phyloP scores from a whole-genome alignment of 352 stramenopile genomes.

The Globisporangium iwayamae region DNA sequence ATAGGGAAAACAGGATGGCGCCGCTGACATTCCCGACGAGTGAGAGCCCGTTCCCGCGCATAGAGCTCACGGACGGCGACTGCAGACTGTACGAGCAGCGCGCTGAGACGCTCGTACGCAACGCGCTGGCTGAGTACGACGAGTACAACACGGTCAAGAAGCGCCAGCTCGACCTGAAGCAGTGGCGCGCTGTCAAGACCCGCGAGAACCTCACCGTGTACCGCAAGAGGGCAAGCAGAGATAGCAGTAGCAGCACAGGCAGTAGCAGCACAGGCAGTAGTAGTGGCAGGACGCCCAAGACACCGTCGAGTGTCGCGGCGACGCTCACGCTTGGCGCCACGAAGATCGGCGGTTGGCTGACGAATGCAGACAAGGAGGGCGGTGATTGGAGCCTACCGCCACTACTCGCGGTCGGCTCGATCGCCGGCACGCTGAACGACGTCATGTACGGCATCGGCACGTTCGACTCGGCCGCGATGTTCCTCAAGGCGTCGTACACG shows the following conservation, averaged over 20 bases:
- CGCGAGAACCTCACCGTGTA: slow-evolving; percentile 25
- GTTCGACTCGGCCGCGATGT: slow-evolving; percentile 44
- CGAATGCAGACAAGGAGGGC: slow-evolving; percentile 14
- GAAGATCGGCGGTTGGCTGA: slow-evolving; percentile 13
- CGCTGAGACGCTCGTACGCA: slow-evolving; percentile 24
- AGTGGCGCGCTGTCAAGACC: slow-evolving; percentile 27
- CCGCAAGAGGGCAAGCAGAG: background rate
- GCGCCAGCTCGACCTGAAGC: slow-evolving; percentile 22
- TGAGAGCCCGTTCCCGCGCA: slow-evolving; percentile 20
- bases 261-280: background rate
- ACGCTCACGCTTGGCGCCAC: slow-evolving; percentile 16
- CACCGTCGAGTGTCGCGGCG: background rate
- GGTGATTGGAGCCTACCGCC: slow-evolving; percentile 28
- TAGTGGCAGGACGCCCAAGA: background rate
- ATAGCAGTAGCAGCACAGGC: background rate
- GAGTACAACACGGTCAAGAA: slow-evolving; percentile 14
- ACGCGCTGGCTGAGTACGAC: slow-evolving; percentile 32
- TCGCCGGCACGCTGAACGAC: slow-evolving; percentile 41
- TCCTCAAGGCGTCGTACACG: slow-evolving; percentile 47
- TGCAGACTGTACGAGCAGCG: slow-evolving; percentile 30
- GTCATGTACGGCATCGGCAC: slow-evolving; percentile 57
- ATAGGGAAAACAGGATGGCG: background rate
- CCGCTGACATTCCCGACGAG: slow-evolving; percentile 24
- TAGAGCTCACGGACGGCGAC: slow-evolving; percentile 27
- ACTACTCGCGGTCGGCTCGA: slow-evolving; percentile 41